These are phyloP conservation scores for Mycena vitilis DNA, from an alignment of 768 basidiomycete species.

Conservation along the genomic window DNA sequence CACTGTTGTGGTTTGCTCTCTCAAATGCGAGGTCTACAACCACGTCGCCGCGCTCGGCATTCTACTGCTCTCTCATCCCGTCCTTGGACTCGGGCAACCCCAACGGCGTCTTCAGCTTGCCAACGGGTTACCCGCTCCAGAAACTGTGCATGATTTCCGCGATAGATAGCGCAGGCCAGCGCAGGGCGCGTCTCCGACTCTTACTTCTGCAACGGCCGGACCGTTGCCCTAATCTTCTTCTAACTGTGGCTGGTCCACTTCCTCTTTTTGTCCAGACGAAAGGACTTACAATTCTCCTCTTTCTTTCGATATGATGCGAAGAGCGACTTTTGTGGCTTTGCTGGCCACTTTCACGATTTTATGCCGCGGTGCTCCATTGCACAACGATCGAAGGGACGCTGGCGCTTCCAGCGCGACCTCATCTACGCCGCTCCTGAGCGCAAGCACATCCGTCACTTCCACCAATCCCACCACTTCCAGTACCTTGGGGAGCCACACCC, in stretches of 20 bases:
- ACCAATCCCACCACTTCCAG: neutral
- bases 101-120: neutral
- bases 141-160: neutral
- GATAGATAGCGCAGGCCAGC: too few species aligned
- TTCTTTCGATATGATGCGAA: neutral
- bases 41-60: too few species aligned
- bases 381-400: neutral
- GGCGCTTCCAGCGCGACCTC: neutral
- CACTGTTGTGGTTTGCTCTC: too few species aligned
- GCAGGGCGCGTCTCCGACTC: neutral
- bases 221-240: neutral
- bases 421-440: neutral
- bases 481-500: neutral
- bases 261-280: neutral
- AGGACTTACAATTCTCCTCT: neutral
- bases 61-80: too few species aligned
- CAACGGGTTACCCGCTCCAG: too few species aligned
- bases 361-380: slow-evolving; percentile 9
- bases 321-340: neutral
- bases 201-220: slow-evolving; percentile 11
- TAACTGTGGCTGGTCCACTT: slow-evolving; percentile 26
- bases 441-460: too few species aligned
- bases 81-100: neutral
- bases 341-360: neutral
- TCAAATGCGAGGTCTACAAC: too few species aligned